Base-by-base conservation (phyloP, 345 rosid genomes). In the Rubroshorea leprosula region DNA sequence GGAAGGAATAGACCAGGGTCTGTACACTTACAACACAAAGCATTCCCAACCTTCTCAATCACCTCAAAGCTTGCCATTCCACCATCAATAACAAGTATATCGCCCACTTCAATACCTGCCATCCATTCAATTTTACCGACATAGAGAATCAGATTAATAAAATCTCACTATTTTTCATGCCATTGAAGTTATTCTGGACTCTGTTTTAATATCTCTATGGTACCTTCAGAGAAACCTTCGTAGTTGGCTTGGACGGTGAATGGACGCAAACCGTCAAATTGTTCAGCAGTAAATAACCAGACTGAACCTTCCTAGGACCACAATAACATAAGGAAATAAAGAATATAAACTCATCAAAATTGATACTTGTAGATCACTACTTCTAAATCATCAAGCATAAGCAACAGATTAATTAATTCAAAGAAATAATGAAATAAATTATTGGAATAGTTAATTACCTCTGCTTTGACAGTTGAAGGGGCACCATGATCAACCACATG, bases 41-140 rank as follows among this genome's bases (percentile, higher is more conserved):
- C 89, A 60, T 43, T 64, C 59, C 83, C 86, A 69, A 67, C 61
- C 49, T 69, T 85, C 65, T 85, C 87, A 61, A 74, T 76, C 26
- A 85, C 93, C 50, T 80, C 72, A 67, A 85, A 85, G 55, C 74
- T 75, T 52, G 85, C 89, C 93, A 82, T 85, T 63, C 93, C 93
- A 24, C 93, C 93, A 64, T 85, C 93, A 49, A 85, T 75, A 26
- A 78, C 74, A 46, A 83, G 74, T 49, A 71, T 84, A 68, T 85
- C 93, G n/a, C 93, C 93, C 48, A 78, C 83, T 72, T 73, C 62
- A 41, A 83, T 76, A 41, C 78, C 93, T 85, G 69, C 57, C 38
- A 62, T 54, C 45, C 35, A 57, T 48, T 57, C 19, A 14, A 35
- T 21, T 39, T 10, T 11, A 51, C 21, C 49, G 17, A 51, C 23